Evolutionary conservation across 1,284 basidiomycete species (phyloP).

Genomic region (Tylopilus sp.): DNA sequence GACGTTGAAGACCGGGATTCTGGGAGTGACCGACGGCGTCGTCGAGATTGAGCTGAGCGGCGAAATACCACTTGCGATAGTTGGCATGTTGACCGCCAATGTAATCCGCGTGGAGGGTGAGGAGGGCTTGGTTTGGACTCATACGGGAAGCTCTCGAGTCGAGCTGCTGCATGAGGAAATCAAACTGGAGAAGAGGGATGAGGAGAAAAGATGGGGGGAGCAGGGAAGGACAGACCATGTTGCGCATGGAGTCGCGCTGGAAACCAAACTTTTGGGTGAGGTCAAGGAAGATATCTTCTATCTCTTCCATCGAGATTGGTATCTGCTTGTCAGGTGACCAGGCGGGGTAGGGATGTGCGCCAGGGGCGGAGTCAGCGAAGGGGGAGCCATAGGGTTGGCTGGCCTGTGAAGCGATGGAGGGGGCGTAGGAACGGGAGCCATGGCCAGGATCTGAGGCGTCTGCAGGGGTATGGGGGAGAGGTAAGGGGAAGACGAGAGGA

Average conservation of each 20-base stretch:
- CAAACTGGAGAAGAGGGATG: slow-evolving; percentile 60
- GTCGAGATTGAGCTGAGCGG: slow-evolving; percentile 97
- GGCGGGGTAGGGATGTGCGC: slow-evolving; percentile 83
- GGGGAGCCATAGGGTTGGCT: slow-evolving; percentile 54
- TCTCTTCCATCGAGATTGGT: slow-evolving; percentile 96
- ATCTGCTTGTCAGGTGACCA: slow-evolving; percentile 94
- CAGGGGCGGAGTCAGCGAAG: slow-evolving; percentile 54
- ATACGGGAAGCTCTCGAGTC: slow-evolving; percentile 97
- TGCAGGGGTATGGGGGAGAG: slow-evolving; percentile 21
- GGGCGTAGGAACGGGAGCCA: slow-evolving; percentile 42
- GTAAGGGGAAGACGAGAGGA: neutral
- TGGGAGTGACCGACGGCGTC: slow-evolving; percentile 95
- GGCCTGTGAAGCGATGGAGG: slow-evolving; percentile 54
- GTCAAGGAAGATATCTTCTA: slow-evolving; percentile 98
- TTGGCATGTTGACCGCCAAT: slow-evolving; percentile 97
- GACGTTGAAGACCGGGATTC: slow-evolving; percentile 86
- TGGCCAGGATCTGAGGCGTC: slow-evolving; percentile 45
- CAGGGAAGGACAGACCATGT: slow-evolving; percentile 58
- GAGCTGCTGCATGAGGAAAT: slow-evolving; percentile 96
- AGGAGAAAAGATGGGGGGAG: neutral
- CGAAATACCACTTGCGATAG: slow-evolving; percentile 99
- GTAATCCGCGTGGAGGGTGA: slow-evolving; percentile 97
- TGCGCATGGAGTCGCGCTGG: slow-evolving; percentile 89
- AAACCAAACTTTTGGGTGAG: slow-evolving; percentile 99
- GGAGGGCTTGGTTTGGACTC: slow-evolving; percentile 93